Conservation (phyloP, 2,329 filamentous ascomycete species). For the Cladophialophora carrionii region DNA sequence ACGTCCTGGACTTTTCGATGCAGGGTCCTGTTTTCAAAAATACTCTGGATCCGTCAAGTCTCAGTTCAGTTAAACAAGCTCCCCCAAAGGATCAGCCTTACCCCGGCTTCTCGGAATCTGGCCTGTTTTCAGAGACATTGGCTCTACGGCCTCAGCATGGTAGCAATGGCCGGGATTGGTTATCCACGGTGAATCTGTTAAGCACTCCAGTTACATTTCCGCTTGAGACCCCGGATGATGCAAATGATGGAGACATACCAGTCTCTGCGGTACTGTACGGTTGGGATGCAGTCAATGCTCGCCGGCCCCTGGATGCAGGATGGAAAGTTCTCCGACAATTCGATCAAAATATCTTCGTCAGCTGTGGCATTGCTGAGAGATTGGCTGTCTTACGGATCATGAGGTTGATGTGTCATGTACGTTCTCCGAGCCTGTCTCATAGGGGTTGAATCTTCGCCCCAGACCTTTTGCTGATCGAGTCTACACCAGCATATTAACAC, state of each 20-base stretch:
- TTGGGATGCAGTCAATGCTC: not conserved
- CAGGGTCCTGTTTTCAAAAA: not conserved
- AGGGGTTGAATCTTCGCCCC: not conserved
- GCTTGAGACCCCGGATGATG: not conserved
- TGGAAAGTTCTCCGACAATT: conserved; percentile 26
- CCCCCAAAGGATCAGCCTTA: not conserved
- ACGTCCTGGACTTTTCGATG: not conserved
- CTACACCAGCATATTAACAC: not conserved
- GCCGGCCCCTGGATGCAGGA: conserved; percentile 20
- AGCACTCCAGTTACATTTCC: not conserved
- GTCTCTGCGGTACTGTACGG: not conserved
- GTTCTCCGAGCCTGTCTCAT: not conserved
- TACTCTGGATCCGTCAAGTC: not conserved
- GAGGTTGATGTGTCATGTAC: not conserved
- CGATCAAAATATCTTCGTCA: conserved; percentile 20
- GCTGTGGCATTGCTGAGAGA: conserved; percentile 13
- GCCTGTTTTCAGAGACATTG: not conserved
- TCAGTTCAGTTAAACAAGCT: not conserved
- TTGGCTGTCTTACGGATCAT: conserved; percentile 9
- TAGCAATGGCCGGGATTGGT: not conserved
- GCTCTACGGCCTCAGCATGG: not conserved
- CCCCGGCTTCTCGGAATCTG: not conserved
- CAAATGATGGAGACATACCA: not conserved
- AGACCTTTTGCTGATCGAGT: not conserved
- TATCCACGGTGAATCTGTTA: not conserved